These are phyloP conservation scores for Eucalyptus cloeziana DNA, from an alignment of 345 rosid species.

Conservation along the genomic window DNA sequence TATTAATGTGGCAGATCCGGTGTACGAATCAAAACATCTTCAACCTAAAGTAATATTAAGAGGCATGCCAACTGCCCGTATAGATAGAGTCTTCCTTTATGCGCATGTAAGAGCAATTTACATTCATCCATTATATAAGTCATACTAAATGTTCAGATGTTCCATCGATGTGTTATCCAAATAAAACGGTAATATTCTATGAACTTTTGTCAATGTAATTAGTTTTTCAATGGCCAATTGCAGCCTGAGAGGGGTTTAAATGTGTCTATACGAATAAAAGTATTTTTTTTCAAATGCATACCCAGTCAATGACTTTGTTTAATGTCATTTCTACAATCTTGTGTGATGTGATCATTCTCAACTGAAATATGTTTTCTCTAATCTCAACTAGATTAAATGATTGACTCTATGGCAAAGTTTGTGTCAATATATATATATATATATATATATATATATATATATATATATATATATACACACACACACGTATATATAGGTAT, in stretches of 20 bases:
- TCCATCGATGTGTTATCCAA: not conserved
- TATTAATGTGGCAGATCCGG: not conserved
- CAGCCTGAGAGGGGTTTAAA: not conserved
- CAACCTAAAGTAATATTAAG: not conserved
- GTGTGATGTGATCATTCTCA: not conserved
- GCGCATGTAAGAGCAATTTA: not conserved
- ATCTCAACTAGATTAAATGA: not conserved
- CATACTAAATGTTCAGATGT: not conserved
- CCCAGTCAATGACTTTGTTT: not conserved
- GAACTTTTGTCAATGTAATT: not conserved
- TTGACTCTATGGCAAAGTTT: not conserved
- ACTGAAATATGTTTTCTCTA: not conserved
- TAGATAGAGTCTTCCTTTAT: not conserved
- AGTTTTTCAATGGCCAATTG: not conserved
- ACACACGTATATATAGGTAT: not conserved
- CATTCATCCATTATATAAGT: not conserved
- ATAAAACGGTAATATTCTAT: not conserved
- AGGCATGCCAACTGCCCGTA: not conserved
- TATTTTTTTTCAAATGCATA: not conserved
- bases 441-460: not conserved
- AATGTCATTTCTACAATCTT: not conserved
- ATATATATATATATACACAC: not conserved
- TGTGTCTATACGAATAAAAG: not conserved
- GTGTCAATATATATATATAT: not conserved
- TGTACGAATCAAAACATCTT: not conserved